Evolutionary conservation across 768 basidiomycete genomes (phyloP).

Genomic region (Leccinellum albellum): DNA sequence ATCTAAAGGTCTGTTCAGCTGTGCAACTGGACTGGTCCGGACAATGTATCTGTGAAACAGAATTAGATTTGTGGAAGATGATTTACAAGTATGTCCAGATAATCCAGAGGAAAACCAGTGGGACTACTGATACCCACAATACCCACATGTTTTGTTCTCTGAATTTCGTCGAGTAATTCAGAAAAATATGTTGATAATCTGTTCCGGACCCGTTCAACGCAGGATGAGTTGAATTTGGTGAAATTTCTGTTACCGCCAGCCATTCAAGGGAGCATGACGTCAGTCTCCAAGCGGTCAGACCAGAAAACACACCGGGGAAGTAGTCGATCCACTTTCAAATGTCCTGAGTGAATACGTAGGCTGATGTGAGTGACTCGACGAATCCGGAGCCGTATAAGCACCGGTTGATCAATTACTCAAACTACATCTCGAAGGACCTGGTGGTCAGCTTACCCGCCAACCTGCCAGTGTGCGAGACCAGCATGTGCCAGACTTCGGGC

Average conservation of each 20-base stretch:
- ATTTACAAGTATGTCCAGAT: neutral
- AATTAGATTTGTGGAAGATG: neutral
- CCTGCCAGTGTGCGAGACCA: neutral
- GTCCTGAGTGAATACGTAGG: neutral
- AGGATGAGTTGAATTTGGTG: neutral
- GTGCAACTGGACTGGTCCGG: too few relatives aligned
- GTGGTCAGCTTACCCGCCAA: neutral
- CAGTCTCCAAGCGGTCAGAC: neutral
- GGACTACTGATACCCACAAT: too few relatives aligned
- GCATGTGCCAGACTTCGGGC: neutral
- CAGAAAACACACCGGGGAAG: neutral
- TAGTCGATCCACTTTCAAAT: neutral
- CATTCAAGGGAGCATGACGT: neutral
- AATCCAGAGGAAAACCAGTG: neutral
- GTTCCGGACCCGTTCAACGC: neutral
- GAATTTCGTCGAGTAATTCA: neutral
- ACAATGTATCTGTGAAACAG: neutral
- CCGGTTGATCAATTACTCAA: too few relatives aligned
- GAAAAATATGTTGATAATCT: neutral
- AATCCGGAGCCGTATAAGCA: neutral
- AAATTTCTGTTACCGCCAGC: neutral
- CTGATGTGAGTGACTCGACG: neutral
- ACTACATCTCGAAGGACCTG: neutral
- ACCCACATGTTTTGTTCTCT: too few relatives aligned
- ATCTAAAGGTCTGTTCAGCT: too few relatives aligned